Base-by-base conservation (phyloP, 2,329 filamentous ascomycete genomes). In the Scedosporium minutisporum region DNA sequence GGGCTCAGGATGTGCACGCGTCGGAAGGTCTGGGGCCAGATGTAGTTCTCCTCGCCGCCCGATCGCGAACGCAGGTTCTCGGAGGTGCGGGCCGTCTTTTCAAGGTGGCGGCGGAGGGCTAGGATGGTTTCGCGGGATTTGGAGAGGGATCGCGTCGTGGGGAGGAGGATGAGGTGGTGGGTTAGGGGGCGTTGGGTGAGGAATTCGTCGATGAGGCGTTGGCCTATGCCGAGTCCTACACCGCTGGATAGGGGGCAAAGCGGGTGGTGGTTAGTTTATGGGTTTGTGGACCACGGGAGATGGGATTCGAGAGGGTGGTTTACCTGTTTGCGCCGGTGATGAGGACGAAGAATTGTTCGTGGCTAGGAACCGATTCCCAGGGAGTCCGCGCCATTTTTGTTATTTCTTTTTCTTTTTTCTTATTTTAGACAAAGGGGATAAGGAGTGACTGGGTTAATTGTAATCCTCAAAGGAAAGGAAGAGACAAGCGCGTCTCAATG, bases 281-380 rank as follows among this genome's bases (percentile, higher is more conserved):
- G n/a, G 2, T 44, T 29, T 27, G 25, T 5, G 25, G 25, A 27
- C 25, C 25, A 5, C 7, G 10, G 48, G 27, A 25, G 48, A 48
- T 21, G 12, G 18, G 65, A n/a, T 18, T 16, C 38, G 44, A 12
- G 41, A 16, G 33, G 23, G 60, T 21, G 65, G 64, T 62, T 67
- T 81, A 93, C 91, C 90, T 93, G 75, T 96, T 96, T 42, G 90
- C 90, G 61, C 91, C 91, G 0, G 91, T 96, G 48, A 96, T 84
- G 46, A 96, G 79, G 7, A 91, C 85, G 71, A 85, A 85, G 57
- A 81, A 74, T 69, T 83, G 82, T 64, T 82, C 76, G 38, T 76
- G 67, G 29, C 72, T 62, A 4, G 72, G 62, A 38, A 71, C 74
- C 3, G 63, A 65, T 10, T 77, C 75, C 75, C 75, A 77, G 7